These are phyloP conservation scores for Rhododendron williamsianum DNA, from an alignment of 148 eudicot species.

Conservation along the genomic window DNA sequence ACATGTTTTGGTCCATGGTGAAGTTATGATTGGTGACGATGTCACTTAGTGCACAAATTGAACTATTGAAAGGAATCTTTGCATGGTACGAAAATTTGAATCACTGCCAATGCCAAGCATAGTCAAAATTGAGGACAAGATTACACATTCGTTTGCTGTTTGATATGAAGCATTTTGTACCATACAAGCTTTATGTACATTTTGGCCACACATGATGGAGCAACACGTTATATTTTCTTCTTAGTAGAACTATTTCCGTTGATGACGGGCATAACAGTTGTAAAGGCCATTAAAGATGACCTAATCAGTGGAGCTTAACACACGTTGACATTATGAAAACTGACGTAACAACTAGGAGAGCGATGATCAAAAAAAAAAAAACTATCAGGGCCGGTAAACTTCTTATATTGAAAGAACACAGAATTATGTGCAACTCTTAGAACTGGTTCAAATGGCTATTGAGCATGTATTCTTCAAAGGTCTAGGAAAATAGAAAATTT, in stretches of 20 bases:
- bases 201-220: neutral
- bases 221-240: neutral
- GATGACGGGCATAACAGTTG: neutral
- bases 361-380: too few relatives aligned
- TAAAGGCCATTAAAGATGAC: neutral
- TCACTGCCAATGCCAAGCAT: neutral
- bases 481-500: neutral
- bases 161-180: neutral
- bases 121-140: slow-evolving; percentile 2
- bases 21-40: neutral
- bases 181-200: neutral
- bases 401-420: neutral
- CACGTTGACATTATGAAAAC: neutral
- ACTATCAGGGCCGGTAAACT: neutral
- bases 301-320: neutral
- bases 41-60: neutral
- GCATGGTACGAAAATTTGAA: neutral
- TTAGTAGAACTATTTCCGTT: neutral
- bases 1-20: neutral
- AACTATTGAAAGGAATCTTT: slow-evolving; percentile 7
- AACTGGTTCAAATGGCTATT: neutral
- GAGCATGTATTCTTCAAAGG: neutral
- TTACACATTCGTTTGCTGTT: neutral
- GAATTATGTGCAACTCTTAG: neutral
- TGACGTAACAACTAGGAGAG: neutral